Evolutionary conservation across 179 eudicot genomes (phyloP), one percentile per base, ranked within the genome.

Genomic region (Camellia oleifera): DNA sequence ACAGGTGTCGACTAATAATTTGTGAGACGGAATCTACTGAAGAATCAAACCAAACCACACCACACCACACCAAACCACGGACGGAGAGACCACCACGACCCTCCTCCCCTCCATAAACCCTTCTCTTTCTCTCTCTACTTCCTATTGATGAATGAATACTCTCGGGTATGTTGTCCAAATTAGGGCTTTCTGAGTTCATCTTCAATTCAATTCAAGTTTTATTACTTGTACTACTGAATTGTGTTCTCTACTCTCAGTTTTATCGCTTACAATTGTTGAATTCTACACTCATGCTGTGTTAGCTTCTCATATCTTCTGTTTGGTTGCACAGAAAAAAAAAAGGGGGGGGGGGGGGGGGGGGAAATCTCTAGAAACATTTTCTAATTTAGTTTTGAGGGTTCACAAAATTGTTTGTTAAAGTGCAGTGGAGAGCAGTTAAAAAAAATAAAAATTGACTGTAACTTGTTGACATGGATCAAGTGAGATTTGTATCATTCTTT

Each of bases 81-180:
- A 42, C 48, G 12, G 5, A 66, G 11, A 26, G 40, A 1, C 40
- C 40, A 32, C 40, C 40, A 32, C 40, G 40, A 65, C 44, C 23
- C 69, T 3, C 69, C 1, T 14, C 3, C 69, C 4, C 50, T 14
- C 53, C 8, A 32, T 32, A 32, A 32, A 32, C 40, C 53, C 45
- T 53, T 66, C 13, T 15, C 52, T 6, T 4, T 42, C 23, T 42
- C 72, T 69, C 72, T 17, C 23, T 68, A 5, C 58, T 54, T 11
- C 5, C 72, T 42, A 17, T 54, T 20, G 14, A 15, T 45, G 6
- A 11, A 7, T 8, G 72, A 69, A 46, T 17, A 17, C 72, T 64
- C 69, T 64, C 32, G n/a, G 74, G 74, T 70, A 70, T 2, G 56
- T 46, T 46, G 46, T 70, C 74, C 57, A 8, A 54, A 53, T n/a